Evolutionary conservation across 164 flowering plant species (phyloP), one percentile per base, ranked within the genome.

Genomic region (Stephania japonica): DNA sequence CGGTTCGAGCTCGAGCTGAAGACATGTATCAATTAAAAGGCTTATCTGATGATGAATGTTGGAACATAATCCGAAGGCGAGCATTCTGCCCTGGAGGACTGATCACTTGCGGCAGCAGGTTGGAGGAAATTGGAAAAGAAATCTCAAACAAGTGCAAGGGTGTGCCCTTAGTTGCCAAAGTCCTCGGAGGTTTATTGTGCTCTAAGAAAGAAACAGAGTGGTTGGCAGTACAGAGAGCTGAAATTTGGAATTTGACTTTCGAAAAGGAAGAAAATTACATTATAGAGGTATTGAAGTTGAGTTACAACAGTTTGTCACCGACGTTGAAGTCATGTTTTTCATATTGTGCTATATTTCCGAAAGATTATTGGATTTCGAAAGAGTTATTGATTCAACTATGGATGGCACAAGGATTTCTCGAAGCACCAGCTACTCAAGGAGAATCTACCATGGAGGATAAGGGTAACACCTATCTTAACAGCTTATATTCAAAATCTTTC

Each of bases 91-190:
- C n/a, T n/a, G n/a, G n/a, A n/a, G n/a, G n/a, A n/a, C n/a, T n/a
- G n/a, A n/a, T n/a, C n/a, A n/a, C n/a, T n/a, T n/a, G n/a, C n/a
- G n/a, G n/a, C n/a, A n/a, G n/a, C n/a, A n/a, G n/a, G n/a, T n/a
- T n/a, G n/a, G n/a, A n/a, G n/a, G n/a, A n/a, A n/a, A 67, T 67
- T 38, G 70, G 70, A 21, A 67, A 21, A 50, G 70, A n/a, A 67
- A 41, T 41, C 42, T 47, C 42, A 25, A 8, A n/a, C n/a, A n/a
- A n/a, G n/a, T n/a, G n/a, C n/a, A n/a, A n/a, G n/a, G n/a, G n/a
- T n/a, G n/a, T n/a, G 49, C 49, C 70, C 1, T n/a, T 41, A 67
- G 50, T n/a, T 16, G 23, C n/a, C n/a, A 42, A 67, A 12, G 16
- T 43, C 19, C 47, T 67, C 8, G 47, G 70, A 10, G 24, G 10